Percentiles rank a stretch among this genome's conserved stretches.
These are phyloP conservation scores for Steccherinum ochraceum DNA, from an alignment of 768 basidiomycete genomes.

Conservation along the genomic window DNA sequence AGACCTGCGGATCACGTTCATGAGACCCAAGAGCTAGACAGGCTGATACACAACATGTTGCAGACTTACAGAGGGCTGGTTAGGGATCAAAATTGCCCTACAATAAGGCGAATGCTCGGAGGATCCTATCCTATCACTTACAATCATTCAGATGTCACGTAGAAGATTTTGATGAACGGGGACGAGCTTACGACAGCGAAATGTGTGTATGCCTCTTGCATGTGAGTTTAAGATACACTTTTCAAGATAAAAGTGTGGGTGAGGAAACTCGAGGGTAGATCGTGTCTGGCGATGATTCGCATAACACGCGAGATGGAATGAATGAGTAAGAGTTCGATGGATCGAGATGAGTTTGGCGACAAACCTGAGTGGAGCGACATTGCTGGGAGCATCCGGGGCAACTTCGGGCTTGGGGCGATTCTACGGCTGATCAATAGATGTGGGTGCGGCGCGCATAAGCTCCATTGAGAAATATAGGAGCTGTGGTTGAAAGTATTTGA, in stretches of 20 bases:
- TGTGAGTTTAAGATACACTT: not conserved
- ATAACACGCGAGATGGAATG: not conserved
- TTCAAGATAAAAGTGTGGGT: not conserved
- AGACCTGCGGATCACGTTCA: too few relatives aligned
- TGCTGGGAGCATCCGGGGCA: not conserved
- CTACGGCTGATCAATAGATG: not conserved
- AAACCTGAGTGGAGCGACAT: not conserved
- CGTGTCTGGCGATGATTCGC: not conserved
- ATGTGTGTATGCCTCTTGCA: not conserved
- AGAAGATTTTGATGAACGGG: too few relatives aligned
- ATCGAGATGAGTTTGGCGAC: not conserved
- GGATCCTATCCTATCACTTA: too few relatives aligned
- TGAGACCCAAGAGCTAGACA: too few relatives aligned
- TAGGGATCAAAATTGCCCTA: too few relatives aligned
- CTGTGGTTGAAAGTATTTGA: too few relatives aligned
- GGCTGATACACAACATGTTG: too few relatives aligned
- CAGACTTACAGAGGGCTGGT: too few relatives aligned
- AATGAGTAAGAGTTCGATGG: not conserved
- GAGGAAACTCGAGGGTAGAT: not conserved
- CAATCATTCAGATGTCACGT: too few relatives aligned
- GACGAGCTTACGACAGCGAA: not conserved
- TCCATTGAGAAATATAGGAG: too few relatives aligned
- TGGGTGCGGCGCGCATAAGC: too few relatives aligned
- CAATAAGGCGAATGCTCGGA: too few relatives aligned
- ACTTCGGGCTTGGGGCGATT: not conserved